phyloP scores from a whole-genome alignment of 139 green algal genomes.

The Asterochloris sp. region DNA sequence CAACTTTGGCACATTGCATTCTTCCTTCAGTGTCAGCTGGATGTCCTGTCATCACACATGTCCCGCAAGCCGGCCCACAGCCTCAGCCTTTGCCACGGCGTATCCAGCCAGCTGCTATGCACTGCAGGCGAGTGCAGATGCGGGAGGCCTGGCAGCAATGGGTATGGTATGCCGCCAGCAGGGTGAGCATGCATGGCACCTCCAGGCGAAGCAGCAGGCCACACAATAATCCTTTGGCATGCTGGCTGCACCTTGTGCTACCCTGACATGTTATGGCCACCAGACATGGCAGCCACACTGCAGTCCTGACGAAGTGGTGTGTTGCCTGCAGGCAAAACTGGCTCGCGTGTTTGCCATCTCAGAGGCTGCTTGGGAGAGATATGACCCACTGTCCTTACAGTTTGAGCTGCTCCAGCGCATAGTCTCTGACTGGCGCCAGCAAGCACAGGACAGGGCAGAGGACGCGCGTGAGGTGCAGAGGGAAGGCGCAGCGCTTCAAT shows the following conservation, averaged over 20 bases:
- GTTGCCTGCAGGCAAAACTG: background rate
- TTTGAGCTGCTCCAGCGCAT: constrained; percentile 1
- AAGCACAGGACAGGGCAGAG: background rate
- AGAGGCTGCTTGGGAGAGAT: background rate
- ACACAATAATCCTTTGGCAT: background rate
- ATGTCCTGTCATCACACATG: too few species aligned
- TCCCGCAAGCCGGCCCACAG: too few species aligned
- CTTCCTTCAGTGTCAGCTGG: too few species aligned
- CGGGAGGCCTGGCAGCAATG: constrained; percentile 8
- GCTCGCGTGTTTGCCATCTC: constrained; percentile 5
- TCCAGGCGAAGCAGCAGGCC: too few species aligned
- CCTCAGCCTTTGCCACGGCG: too few species aligned
- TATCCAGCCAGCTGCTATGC: too few species aligned
- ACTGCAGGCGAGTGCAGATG: background rate
- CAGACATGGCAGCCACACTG: background rate
- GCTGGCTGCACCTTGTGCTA: background rate
- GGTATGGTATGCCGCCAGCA: constrained; percentile 1
- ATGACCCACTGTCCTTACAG: constrained; percentile 2
- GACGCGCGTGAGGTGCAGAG: background rate
- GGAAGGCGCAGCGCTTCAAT: background rate
- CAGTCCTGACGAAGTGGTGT: background rate
- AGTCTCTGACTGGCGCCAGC: background rate
- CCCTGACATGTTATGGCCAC: background rate
- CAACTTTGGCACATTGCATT: too few species aligned
- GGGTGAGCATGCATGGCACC: background rate